Conservation (phyloP, 2,329 filamentous ascomycete species). For the Monosporascus sp. region DNA sequence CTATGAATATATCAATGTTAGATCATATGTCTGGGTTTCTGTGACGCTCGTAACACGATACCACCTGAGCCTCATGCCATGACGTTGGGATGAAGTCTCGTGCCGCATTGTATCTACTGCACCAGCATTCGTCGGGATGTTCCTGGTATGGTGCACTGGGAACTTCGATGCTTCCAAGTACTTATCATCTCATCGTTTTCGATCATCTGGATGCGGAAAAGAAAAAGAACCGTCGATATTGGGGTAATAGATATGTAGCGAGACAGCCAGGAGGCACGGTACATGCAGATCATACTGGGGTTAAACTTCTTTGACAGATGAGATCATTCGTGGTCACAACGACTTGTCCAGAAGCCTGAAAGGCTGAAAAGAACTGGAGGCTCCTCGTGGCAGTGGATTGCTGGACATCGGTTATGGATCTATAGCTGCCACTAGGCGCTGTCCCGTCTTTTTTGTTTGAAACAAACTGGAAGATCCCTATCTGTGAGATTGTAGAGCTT, state of each 20-base stretch:
- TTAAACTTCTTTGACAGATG: not conserved
- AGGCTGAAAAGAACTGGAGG: not conserved
- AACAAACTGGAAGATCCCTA: not conserved
- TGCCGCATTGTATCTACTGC: too few species aligned
- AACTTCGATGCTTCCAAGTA: too few species aligned
- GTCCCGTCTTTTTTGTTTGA: not conserved
- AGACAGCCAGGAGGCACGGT: too few species aligned
- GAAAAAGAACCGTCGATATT: too few species aligned
- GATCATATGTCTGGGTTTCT: too few species aligned
- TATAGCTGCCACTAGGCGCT: not conserved
- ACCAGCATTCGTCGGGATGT: too few species aligned
- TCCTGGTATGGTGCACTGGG: too few species aligned
- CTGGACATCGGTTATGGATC: not conserved
- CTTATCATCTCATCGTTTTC: too few species aligned
- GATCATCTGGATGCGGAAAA: too few species aligned
- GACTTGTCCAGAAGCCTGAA: not conserved
- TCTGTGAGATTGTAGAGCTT: not conserved
- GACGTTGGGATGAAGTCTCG: not conserved
- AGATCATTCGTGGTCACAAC: not conserved
- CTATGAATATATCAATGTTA: too few species aligned
- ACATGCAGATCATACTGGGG: too few species aligned
- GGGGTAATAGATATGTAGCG: too few species aligned
- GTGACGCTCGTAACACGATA: not conserved
- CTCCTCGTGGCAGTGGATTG: not conserved
- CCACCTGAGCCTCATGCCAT: not conserved